Evolutionary conservation across 164 flowering plant species (phyloP), one percentile per base, ranked within the genome.

Genomic region (Berberis vulgaris): DNA sequence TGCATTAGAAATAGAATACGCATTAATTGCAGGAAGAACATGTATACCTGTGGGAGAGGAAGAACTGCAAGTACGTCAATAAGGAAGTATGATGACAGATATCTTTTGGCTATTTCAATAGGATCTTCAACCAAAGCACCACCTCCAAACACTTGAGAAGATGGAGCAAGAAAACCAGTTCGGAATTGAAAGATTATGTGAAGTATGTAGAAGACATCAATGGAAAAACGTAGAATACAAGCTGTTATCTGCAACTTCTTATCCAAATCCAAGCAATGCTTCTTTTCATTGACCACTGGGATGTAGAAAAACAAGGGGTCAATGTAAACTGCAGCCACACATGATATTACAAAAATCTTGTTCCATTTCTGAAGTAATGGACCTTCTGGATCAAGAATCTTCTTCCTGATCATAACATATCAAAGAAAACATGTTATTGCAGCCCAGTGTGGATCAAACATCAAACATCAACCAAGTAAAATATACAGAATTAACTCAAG

Each of bases 101-200:
- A 92, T 67, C 85, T 78, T 70, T 64, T 82, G 44, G 96, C 91
- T 40, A 88, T 89, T 7, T 69, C 80, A 80, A 74, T 61, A 9
- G 76, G 44, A 76, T 89, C 91, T 75, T 81, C 78, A 60, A 86
- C 91, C 52, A 91, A 67, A 63, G 81, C 86, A 62, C 96, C 96
- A 71, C 91, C 85, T 69, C 98, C 97, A 78, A 92, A 89, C 7
- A 92, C 95, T 45, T 91, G 85, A 65, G 97, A 89, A 55, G 83
- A 74, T 13, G 91, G 96, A 64, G 93, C 96, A 74, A 89, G 83
- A 72, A 85, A 89, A 44, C 91, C 97, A 69, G 97, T 89, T 5
- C 80, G 93, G 57, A 89, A 86, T 58, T 88, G 88, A 69, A 86
- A 78, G 69, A 88, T 72, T 43, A 92, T 86, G 68, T 89, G 97